Conservation (phyloP, 192 early-diverging fungal species). For the Coemansia sp. region DNA sequence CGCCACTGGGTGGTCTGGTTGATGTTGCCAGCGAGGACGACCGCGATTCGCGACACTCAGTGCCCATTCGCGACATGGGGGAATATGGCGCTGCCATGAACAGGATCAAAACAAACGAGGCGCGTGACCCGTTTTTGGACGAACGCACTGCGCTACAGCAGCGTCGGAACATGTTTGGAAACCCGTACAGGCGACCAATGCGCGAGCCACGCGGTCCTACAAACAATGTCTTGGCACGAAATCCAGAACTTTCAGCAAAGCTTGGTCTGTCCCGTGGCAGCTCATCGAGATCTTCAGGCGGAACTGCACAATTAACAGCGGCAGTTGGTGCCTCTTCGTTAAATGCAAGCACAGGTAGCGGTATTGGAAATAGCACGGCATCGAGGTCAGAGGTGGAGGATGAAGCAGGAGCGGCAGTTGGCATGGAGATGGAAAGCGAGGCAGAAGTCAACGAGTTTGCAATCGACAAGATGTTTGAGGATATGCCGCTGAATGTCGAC, state of each 20-base stretch:
- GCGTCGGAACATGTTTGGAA: slow-evolving; percentile 73
- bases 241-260: slow-evolving; percentile 43
- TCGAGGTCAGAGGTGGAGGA: slow-evolving; percentile 28
- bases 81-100: slow-evolving; percentile 63
- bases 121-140: slow-evolving; percentile 66
- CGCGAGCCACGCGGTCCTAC: slow-evolving; percentile 49
- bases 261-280: slow-evolving; percentile 27
- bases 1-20: slow-evolving; percentile 37
- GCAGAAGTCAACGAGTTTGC: slow-evolving; percentile 56
- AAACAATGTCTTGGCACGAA: slow-evolving; percentile 54
- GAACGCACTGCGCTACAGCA: slow-evolving; percentile 61
- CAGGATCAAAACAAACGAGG: slow-evolving; percentile 53
- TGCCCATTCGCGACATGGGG: slow-evolving; percentile 73
- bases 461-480: slow-evolving; percentile 52
- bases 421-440: slow-evolving; percentile 51
- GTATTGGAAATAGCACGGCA: not conserved
- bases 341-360: not conserved
- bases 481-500: slow-evolving; percentile 26
- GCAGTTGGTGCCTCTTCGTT: not conserved
- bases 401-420: slow-evolving; percentile 18
- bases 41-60: slow-evolving; percentile 61
- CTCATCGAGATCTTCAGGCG: not conserved
- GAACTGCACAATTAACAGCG: not conserved
- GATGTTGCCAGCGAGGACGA: slow-evolving; percentile 55
- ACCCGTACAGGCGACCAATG: slow-evolving; percentile 64